Base-by-base conservation (phyloP, 2,329 filamentous ascomycete species). In the Ophidiomyces ophidiicola region DNA sequence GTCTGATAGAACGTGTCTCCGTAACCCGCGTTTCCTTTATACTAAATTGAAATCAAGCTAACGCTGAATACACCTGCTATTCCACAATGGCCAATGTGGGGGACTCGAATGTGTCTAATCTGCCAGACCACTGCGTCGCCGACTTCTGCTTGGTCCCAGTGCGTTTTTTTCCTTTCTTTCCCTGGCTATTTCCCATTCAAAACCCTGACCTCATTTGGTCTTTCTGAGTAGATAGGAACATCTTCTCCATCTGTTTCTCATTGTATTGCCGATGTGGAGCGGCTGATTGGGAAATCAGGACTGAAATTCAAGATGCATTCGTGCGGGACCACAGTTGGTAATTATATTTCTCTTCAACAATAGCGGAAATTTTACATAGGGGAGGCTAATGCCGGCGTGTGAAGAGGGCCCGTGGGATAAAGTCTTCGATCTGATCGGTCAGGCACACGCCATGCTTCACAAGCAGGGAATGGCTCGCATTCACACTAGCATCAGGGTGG, bases 121-220 rank as follows among this genome's bases (percentile, higher is more conserved):
- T 87, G 3, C 66, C 73, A 26, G 15, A 39, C 41, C 66, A 76
- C 42, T 92, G 84, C 62, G 84, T 80, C 39, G 87, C 81, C 42
- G 87, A 94, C 63, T 94, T 94, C 59, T 94, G 87, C 60, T 69
- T 94, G 48, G 80, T 94, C 45, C 87, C 87, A 1, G 79, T 82
- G 54, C 44, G 73, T 63, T 19, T 28, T 11, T 15, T 26, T 33
- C 23, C 17, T 29, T 31, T 28, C n/a, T n/a, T 38, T 33, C 17
- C 30, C 32, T 18, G 21, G 19, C 33, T 25, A 14, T 17, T 8
- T 36, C 21, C 15, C 17, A 11, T 36, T 25, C 12, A 10, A 11
- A 25, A 26, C 18, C 33, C 25, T 36, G 33, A 25, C 25, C 18
- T 15, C 25, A 10, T 25, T 25, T 25, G n/a, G n/a, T n/a, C n/a